A percentile compares a stretch with the other conserved stretches of the same genome.
phyloP scores from a whole-genome alignment of 164 flowering plant species.

The Sedum album region DNA sequence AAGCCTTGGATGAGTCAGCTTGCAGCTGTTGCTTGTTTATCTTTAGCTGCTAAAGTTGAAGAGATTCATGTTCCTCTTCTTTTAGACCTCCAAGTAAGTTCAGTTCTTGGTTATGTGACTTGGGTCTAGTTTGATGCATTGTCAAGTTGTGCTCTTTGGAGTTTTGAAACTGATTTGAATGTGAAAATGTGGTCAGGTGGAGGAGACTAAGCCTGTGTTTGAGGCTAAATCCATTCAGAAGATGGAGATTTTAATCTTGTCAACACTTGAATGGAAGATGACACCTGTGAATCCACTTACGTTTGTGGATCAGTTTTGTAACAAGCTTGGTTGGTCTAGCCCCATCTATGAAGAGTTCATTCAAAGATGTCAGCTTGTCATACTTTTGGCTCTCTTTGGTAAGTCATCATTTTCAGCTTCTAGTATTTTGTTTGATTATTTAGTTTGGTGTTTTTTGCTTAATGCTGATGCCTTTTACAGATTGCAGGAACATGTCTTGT shows the following conservation, averaged over 20 bases:
- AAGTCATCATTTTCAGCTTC: constrained; percentile 5
- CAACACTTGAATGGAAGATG: constrained; percentile 83
- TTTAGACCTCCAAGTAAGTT: constrained; percentile 65
- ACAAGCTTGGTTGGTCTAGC: constrained; percentile 48
- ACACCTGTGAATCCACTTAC: constrained; percentile 72
- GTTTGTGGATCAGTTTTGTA: constrained; percentile 55
- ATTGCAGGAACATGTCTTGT: constrained; percentile 37
- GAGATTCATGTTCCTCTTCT: constrained; percentile 79
- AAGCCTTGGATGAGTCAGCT: constrained; percentile 89
- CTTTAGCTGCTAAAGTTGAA: constrained; percentile 84
- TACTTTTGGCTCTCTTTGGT: constrained; percentile 56
- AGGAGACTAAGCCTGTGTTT: constrained; percentile 47
- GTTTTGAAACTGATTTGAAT: constrained; percentile 3
- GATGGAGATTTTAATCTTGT: constrained; percentile 78
- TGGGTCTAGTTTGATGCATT: background rate
- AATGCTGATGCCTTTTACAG: constrained; percentile 18
- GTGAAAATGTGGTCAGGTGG: constrained; percentile 38
- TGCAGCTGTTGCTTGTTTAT: constrained; percentile 75
- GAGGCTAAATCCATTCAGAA: constrained; percentile 76
- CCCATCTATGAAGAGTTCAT: constrained; percentile 47
- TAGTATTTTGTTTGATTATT: background rate
- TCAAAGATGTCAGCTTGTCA: constrained; percentile 38
- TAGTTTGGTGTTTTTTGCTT: background rate
- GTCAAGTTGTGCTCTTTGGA: background rate
- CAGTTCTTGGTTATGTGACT: background rate